phyloP scores from a whole-genome alignment of 139 green algal species.

The Spirogloea muscicola region DNA sequence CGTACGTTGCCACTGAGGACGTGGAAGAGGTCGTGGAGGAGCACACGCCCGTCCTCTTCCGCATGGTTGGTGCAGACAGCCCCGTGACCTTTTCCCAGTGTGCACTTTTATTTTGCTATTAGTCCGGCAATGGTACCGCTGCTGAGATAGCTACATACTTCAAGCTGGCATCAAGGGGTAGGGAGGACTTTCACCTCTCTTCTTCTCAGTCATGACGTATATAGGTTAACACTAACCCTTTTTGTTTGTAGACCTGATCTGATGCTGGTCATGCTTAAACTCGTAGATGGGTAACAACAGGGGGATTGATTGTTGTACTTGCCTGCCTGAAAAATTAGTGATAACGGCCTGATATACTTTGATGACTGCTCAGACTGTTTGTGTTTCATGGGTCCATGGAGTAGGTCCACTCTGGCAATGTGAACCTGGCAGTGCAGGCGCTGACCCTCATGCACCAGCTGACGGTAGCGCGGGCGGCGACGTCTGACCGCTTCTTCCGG shows the following conservation, averaged over 20 bases:
- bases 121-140: no score
- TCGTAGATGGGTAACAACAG: not conserved
- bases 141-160: not conserved
- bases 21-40: conserved; percentile 63
- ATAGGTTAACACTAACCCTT: not conserved
- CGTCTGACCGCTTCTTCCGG: conserved; percentile 84
- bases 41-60: conserved; percentile 78
- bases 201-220: not conserved
- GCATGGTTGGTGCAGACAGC: conserved; percentile 33
- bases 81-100: not conserved
- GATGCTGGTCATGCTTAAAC: not conserved
- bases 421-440: conserved; percentile 79
- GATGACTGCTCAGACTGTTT: not conserved
- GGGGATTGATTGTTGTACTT: not conserved
- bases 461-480: conserved; percentile 54
- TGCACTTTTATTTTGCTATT: no score
- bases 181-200: not conserved
- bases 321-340: no score
- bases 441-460: conserved; percentile 89
- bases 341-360: not conserved
- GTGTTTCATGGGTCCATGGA: not conserved
- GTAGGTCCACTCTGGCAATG: conserved; percentile 75
- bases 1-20: conserved; percentile 68
- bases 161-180: not conserved
- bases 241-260: not conserved